These are phyloP conservation scores for Ceriops decandra DNA, from an alignment of 345 rosid species.

Conservation along the genomic window DNA sequence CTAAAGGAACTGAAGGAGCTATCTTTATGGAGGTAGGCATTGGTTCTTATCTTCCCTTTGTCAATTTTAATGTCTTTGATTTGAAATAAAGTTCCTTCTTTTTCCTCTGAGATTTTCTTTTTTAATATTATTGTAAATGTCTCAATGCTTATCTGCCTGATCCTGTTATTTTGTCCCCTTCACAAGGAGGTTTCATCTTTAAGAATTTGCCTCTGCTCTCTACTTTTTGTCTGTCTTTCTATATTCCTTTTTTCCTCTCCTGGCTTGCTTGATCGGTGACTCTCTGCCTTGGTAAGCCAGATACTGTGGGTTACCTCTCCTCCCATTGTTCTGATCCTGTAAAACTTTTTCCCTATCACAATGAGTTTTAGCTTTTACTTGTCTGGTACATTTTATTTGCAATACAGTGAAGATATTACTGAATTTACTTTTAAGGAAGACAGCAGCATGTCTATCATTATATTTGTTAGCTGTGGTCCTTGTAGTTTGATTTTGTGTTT, in stretches of 20 bases:
- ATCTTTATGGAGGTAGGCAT: conserved; percentile 61
- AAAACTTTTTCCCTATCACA: not conserved
- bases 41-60: conserved; percentile 6
- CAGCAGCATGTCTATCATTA: not conserved
- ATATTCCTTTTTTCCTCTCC: too few relatives aligned
- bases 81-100: not conserved
- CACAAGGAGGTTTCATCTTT: too few relatives aligned
- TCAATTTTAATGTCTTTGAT: conserved; percentile 4
- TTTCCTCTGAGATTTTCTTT: too few relatives aligned
- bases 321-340: too few relatives aligned
- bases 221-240: too few relatives aligned
- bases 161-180: too few relatives aligned
- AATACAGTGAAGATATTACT: not conserved
- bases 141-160: too few relatives aligned
- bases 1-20: conserved; percentile 68
- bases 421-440: not conserved
- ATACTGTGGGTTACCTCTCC: too few relatives aligned
- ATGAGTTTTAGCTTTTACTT: not conserved
- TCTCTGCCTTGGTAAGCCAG: too few relatives aligned
- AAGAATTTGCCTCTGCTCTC: too few relatives aligned
- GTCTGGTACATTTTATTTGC: not conserved
- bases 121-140: too few relatives aligned
- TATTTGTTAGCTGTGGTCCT: not conserved
- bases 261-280: too few relatives aligned
- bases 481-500: not conserved